Percentiles rank a stretch among this genome's conserved stretches.
These are phyloP conservation scores for Penstemon barbatus DNA, from an alignment of 257 asterid genomes.

Conservation along the genomic window DNA sequence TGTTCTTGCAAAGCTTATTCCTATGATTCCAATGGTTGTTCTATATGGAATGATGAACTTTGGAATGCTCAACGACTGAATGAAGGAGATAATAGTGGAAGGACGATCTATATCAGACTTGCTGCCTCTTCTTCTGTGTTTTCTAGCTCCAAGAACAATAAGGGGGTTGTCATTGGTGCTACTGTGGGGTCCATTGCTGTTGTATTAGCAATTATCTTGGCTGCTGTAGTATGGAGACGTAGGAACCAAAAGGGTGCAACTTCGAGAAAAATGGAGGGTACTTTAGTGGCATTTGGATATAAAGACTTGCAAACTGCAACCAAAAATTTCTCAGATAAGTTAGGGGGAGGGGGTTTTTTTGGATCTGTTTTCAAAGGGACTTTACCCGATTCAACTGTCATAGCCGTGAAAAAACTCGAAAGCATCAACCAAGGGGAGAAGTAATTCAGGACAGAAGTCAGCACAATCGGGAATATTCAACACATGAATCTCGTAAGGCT, in stretches of 20 bases:
- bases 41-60: conserved; percentile 39
- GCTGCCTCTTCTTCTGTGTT: conserved; percentile 42
- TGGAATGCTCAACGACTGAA: conserved; percentile 38
- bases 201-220: conserved; percentile 9
- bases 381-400: conserved; percentile 37
- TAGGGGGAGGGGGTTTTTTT: conserved; percentile 58
- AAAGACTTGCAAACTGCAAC: conserved; percentile 48
- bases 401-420: conserved; percentile 52
- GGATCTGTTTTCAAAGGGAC: conserved; percentile 52
- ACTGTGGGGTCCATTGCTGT: conserved; percentile 35
- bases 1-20: conserved; percentile 54
- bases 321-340: conserved; percentile 44
- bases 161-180: conserved; percentile 32
- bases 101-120: conserved; percentile 32
- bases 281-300: conserved; percentile 38
- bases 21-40: conserved; percentile 35
- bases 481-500: conserved; percentile 57
- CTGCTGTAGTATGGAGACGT: conserved; percentile 26
- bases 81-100: conserved; percentile 39
- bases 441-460: conserved; percentile 49
- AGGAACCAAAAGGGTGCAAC: conserved; percentile 24
- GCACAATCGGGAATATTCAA: conserved; percentile 50
- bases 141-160: conserved; percentile 25
- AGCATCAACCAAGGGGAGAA: conserved; percentile 54
- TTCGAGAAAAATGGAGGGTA: conserved; percentile 38